These are phyloP conservation scores for Termitomyces sp. DNA, from an alignment of 768 basidiomycete species.

Conservation along the genomic window DNA sequence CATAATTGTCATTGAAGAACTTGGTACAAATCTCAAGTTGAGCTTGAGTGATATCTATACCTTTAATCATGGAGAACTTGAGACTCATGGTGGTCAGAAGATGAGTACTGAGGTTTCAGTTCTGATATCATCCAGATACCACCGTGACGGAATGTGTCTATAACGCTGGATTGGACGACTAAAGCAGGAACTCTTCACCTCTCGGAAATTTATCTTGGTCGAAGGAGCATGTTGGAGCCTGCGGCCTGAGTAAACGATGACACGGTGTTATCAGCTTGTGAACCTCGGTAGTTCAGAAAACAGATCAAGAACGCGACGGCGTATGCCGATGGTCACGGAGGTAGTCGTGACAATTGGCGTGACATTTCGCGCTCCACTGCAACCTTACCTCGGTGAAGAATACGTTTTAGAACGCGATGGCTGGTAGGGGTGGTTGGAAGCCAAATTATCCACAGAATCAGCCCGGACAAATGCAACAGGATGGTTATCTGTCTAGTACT, in stretches of 20 bases:
- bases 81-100: too few relatives aligned
- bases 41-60: neutral
- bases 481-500: neutral
- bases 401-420: conserved; percentile 40
- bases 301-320: neutral
- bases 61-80: neutral
- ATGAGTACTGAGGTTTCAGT: too few relatives aligned
- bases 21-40: neutral
- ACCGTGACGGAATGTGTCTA: too few relatives aligned
- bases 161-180: too few relatives aligned
- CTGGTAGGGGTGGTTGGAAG: neutral
- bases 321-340: neutral
- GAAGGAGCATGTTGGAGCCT: too few relatives aligned
- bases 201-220: too few relatives aligned
- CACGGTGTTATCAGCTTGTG: too few relatives aligned
- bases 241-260: too few relatives aligned
- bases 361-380: conserved; percentile 1
- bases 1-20: neutral
- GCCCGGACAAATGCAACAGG: neutral
- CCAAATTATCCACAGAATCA: neutral
- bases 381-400: neutral
- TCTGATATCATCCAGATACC: too few relatives aligned
- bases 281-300: too few relatives aligned
- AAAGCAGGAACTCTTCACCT: too few relatives aligned
- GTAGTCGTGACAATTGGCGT: neutral